Evolutionary conservation across 352 stramenopile species (phyloP).

Genomic region (Phytophthora litchii): DNA sequence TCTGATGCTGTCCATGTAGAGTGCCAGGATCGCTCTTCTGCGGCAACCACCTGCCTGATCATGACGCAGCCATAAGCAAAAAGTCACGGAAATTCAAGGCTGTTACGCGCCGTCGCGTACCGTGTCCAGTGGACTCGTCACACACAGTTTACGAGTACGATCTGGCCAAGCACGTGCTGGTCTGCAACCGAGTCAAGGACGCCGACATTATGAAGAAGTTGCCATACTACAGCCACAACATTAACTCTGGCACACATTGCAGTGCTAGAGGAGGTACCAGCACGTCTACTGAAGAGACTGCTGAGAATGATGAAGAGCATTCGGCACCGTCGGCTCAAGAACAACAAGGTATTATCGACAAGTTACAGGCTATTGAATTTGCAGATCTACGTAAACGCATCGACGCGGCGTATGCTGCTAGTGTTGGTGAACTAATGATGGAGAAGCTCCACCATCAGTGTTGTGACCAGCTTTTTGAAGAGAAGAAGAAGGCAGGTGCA

Average conservation of each 20-base stretch:
- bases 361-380: slow-evolving; percentile 71
- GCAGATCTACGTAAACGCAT: slow-evolving; percentile 53
- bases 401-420: slow-evolving; percentile 50
- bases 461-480: slow-evolving; percentile 63
- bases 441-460: slow-evolving; percentile 74
- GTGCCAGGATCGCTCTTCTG: slow-evolving; percentile 68
- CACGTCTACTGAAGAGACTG: slow-evolving; percentile 6
- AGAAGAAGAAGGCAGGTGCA: slow-evolving; percentile 63
- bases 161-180: slow-evolving; percentile 75
- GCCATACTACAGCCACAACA: slow-evolving; percentile 77
- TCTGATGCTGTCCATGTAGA: slow-evolving; percentile 26
- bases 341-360: slow-evolving; percentile 75
- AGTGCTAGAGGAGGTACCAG: neutral
- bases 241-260: slow-evolving; percentile 74
- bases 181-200: slow-evolving; percentile 84
- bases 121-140: slow-evolving; percentile 69
- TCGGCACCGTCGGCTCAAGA: slow-evolving; percentile 42
- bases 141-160: slow-evolving; percentile 85
- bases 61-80: slow-evolving; percentile 46
- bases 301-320: slow-evolving; percentile 35
- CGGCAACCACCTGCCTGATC: slow-evolving; percentile 71
- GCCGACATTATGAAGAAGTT: slow-evolving; percentile 57
- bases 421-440: slow-evolving; percentile 61
- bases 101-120: slow-evolving; percentile 59
- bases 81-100: slow-evolving; percentile 72